Evolutionary conservation across 2,329 filamentous ascomycete genomes (phyloP), one percentile per base, ranked within the genome.

Genomic region (Epichloe festucae): DNA sequence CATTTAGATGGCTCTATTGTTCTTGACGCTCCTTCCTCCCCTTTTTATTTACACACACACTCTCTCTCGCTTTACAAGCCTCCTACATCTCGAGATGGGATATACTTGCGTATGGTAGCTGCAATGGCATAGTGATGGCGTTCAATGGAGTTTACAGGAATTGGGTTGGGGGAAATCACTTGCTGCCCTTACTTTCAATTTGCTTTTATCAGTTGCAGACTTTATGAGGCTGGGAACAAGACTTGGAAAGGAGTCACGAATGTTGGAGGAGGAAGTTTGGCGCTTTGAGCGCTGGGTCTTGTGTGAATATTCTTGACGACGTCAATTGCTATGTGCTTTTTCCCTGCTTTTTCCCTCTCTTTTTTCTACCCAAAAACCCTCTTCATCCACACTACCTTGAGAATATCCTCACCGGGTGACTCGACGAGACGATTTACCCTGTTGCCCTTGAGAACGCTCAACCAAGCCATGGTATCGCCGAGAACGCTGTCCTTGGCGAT

Each of bases 401-500:
- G 89, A 41, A 70, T 67, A 7, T 82, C 75, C 58, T 79, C 75
- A 2, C 84, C 88, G 0, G 87, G 88, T 56, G 85, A 79, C 27
- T 67, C 70, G 48, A 87, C 75, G 65, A 90, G 84, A 63, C 88
- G 78, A 66, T 81, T 78, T 56, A 98, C 77, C 51, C 87, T 77
- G 69, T 97, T 98, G 5, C 90, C 89, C 60, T 79, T 82, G 57
- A 71, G 73, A 14, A 70, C 65, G 64, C 84, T 88, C 62, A 93
- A 67, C 93, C 93, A 97, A 49, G 71, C 84, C 72, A 59, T 79
- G 68, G 67, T 81, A 65, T 97, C 91, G 41, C 84, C 86, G 0
- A 82, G 75, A 34, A 82, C 76, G 57, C 78, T 72, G 52, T 75
- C 72, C 17, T 69, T 54, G 5, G 63, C 63, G 19, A 70, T 53